Evolutionary conservation across 1,284 basidiomycete genomes (phyloP), one percentile per base, ranked within the genome.

Genomic region (Melampsora larici-populina): DNA sequence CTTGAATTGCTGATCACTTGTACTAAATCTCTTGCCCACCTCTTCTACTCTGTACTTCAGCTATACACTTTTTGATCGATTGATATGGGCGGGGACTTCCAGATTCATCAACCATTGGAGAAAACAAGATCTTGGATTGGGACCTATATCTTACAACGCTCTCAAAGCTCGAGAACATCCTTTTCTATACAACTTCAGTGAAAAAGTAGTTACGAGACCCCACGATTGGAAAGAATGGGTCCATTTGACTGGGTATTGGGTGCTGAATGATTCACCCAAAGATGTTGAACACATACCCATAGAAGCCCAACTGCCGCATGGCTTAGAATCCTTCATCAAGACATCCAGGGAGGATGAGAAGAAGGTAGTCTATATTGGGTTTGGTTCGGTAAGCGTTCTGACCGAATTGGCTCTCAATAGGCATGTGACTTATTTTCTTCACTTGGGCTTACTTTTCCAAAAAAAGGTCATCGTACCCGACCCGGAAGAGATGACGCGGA

Each of bases 401-500:
- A 43, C 40, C 8, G 6, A 65, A 24, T 21, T 33, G 21, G 21
- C 36, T 62, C 43, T 17, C 51, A 66, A 65, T 17, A n/a, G 51
- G 66, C 51, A 55, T 58, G n/a, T 75, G 66, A n/a, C 17, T 81
- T 80, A 84, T 6, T 90, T 90, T n/a, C n/a, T n/a, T n/a, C n/a
- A n/a, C n/a, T n/a, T n/a, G n/a, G n/a, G n/a, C 80, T 89, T 89
- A 2, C 88, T 43, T 43, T 43, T 4, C 40, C 36, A 36, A 43
- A 43, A 7, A 43, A 7, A 88, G 55, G 90, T 91, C 79, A 94
- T 98, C 70, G 95, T 99, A 24, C 91, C 93, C 15, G 93, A 99
- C 84, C 94, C 97, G 0, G 90, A 89, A 81, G 88, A 89, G 58
- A 94, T 97, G 91, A 97, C 94, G 0, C 89, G 89, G 63, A 92